These are phyloP conservation scores for Carex littledalei DNA, from an alignment of 176 grass and related monocot species.

Conservation along the genomic window DNA sequence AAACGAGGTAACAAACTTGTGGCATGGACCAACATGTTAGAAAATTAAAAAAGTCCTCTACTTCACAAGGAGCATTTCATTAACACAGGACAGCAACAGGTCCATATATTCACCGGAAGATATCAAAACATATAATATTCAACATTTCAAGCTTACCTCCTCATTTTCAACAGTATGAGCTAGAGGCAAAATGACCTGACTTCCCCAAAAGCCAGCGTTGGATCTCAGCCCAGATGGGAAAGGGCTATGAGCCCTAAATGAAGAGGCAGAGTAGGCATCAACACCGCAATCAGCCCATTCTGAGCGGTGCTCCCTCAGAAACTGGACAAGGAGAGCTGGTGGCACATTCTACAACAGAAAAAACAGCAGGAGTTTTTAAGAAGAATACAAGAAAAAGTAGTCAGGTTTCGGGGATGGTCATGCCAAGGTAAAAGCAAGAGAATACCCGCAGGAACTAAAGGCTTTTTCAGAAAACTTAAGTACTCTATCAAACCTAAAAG, in stretches of 20 bases:
- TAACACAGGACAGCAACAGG: no score
- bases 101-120: neutral
- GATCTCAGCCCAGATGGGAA: slow-evolving; percentile 64
- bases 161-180: slow-evolving; percentile 87
- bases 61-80: neutral
- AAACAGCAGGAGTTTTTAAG: neutral
- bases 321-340: slow-evolving; percentile 70
- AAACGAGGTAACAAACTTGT: neutral
- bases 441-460: neutral
- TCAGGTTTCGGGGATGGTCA: neutral
- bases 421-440: neutral
- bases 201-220: slow-evolving; percentile 65
- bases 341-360: slow-evolving; percentile 76
- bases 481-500: neutral
- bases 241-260: slow-evolving; percentile 63
- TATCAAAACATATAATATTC: neutral
- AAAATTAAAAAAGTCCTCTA: neutral
- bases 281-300: slow-evolving; percentile 90
- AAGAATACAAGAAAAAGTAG: neutral
- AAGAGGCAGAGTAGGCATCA: slow-evolving; percentile 84
- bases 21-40: neutral
- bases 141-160: slow-evolving; percentile 47
- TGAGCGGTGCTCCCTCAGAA: slow-evolving; percentile 87
- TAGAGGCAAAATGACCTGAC: slow-evolving; percentile 89
- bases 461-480: neutral